A percentile compares a stretch with the other conserved stretches of the same genome.
These are phyloP conservation scores for Pseudocercospora macadamiae DNA, from an alignment of 2,329 filamentous ascomycete genomes.

Conservation along the genomic window DNA sequence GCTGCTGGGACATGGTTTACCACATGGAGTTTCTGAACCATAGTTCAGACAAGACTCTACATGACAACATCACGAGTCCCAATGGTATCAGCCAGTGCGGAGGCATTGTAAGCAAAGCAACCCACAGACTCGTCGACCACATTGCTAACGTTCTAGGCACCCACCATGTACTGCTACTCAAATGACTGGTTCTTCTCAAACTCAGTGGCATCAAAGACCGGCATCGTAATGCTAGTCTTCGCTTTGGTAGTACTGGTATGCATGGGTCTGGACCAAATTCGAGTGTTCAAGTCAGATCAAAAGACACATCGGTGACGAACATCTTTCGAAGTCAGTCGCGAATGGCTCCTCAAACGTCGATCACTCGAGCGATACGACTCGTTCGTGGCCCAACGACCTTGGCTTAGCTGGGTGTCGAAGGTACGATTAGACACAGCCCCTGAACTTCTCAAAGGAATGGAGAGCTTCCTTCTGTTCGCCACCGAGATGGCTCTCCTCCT, in stretches of 20 bases:
- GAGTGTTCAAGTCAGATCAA: conserved; percentile 3
- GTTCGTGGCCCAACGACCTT: neutral
- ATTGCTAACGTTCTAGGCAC: conserved; percentile 3
- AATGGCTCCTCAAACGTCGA: neutral
- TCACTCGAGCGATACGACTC: neutral
- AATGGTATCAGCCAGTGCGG: neutral
- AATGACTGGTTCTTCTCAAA: conserved; percentile 15
- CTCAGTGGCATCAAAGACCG: conserved; percentile 6
- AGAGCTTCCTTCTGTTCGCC: conserved; percentile 10
- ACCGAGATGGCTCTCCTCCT: conserved; percentile 14
- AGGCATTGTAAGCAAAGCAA: neutral
- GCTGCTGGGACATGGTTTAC: conserved; percentile 19
- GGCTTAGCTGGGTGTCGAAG: neutral
- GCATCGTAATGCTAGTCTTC: conserved; percentile 19
- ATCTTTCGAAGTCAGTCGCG: neutral
- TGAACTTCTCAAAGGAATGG: neutral
- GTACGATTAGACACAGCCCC: neutral
- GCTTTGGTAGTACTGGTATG: conserved; percentile 15
- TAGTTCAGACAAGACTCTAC: neutral
- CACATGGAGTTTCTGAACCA: neutral
- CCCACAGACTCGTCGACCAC: neutral
- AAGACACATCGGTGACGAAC: neutral
- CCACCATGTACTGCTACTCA: conserved; percentile 20
- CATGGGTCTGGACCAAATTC: conserved; percentile 19
- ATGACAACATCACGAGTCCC: neutral